Base-by-base conservation (phyloP, 1,139 yeast species). In the Suhomyces bokatorum region DNA sequence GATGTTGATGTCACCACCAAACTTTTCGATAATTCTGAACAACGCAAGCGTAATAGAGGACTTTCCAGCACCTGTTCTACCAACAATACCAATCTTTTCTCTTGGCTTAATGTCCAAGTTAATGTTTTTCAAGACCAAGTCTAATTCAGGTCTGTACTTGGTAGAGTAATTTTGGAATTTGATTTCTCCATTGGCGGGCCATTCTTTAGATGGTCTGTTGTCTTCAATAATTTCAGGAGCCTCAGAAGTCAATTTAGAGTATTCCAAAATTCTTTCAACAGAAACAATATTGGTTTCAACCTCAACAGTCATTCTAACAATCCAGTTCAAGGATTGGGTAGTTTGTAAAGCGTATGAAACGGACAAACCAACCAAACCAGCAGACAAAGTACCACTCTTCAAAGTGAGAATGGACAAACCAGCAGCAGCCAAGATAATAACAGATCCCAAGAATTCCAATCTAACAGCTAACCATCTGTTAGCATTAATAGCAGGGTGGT, bases 401-500 rank as follows among this genome's bases (percentile, higher is more conserved):
- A 91, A 75, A 8, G 93, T 78, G 41, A 80, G 59, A 42, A 91
- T 86, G 11, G 95, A 78, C 54, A 91, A 74, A 6, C 91, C 88
- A 2, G 97, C 90, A 6, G 98, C 84, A 34, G 87, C 85, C 51
- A 90, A 76, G 56, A 93, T 90, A 51, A 93, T 86, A 36, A 90
- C 58, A 1, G 97, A 87, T 28, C 98, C 98, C 55, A 93, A 75
- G 54, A 87, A 84, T 66, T 93, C 98, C 49, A 93, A 76, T 63
- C 98, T 80, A 13, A 88, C 96, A 10, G 97, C 97, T 49, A 93
- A 77, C 99, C 99, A 93, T 72, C 99, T 82, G 63, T 93, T 93
- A 11, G 97, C 91, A 63, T 87, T 87, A 49, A 90, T 82, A n/a
- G 95, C 78, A 29, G 98, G 97, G 70, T 89, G 95, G 59, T 80